Conservation (phyloP, 73 alveolate species). For the Diophrys appendiculata region DNA sequence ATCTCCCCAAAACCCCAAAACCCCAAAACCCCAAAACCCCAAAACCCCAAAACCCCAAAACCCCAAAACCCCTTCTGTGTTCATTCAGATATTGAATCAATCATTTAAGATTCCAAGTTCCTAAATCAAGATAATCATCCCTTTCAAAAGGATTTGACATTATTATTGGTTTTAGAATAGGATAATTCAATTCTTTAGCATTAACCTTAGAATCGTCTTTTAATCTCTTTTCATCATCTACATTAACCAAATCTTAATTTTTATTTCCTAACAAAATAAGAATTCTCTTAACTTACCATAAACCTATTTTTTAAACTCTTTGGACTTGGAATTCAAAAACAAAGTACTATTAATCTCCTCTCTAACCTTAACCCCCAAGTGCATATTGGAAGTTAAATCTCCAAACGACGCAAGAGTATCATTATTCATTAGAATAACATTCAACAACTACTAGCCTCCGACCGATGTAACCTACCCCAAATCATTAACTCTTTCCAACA, state of each 20-base stretch:
- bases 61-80: too few species aligned
- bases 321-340: constrained; percentile 21
- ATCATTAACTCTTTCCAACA: not conserved
- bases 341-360: constrained; percentile 35
- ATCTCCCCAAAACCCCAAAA: too few species aligned
- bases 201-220: not conserved
- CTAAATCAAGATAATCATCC: constrained; percentile 19
- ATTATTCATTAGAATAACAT: constrained; percentile 14
- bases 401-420: constrained; percentile 50
- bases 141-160: constrained; percentile 41
- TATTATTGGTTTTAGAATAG: constrained; percentile 43
- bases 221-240: constrained; percentile 10
- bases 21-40: too few species aligned
- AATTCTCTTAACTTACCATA: too few species aligned
- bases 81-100: not conserved
- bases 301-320: constrained; percentile 22
- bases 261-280: too few species aligned
- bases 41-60: too few species aligned
- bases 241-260: not conserved
- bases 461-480: constrained; percentile 31
- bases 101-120: constrained; percentile 34
- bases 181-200: constrained; percentile 26
- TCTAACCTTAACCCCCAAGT: constrained; percentile 61
- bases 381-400: constrained; percentile 27
- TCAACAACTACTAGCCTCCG: constrained; percentile 25